Conservation (phyloP, 306 rosid genomes). For the Astragalus glycyphyllos region DNA sequence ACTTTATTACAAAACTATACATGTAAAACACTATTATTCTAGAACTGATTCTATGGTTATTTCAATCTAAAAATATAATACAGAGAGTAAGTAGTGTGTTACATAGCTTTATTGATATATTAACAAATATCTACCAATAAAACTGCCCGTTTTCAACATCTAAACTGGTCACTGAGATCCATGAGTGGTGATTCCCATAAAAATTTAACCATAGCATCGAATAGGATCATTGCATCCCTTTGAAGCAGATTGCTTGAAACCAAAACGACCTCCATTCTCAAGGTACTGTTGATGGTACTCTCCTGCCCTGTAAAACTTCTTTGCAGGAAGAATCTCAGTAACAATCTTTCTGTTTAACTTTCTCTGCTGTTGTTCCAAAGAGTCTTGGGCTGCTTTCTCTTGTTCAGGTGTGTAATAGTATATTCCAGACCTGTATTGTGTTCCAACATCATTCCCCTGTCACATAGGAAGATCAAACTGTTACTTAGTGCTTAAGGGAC, state of each 20-base stretch:
- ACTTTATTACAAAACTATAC: constrained; percentile 18
- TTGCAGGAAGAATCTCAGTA: constrained; percentile 88
- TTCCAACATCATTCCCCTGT: constrained; percentile 94
- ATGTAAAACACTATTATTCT: constrained; percentile 4
- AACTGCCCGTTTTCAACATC: constrained; percentile 19
- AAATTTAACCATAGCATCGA: constrained; percentile 81
- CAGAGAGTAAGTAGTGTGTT: background rate
- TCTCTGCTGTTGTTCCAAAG: constrained; percentile 67
- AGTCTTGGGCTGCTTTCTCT: constrained; percentile 74
- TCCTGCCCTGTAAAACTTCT: constrained; percentile 88
- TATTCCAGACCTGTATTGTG: constrained; percentile 94
- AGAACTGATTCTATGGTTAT: constrained; percentile 15
- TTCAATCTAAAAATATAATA: constrained; percentile 31
- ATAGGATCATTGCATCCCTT: constrained; percentile 94
- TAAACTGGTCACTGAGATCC: constrained; percentile 6
- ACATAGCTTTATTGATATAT: constrained; percentile 29
- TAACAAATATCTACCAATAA: constrained; percentile 30
- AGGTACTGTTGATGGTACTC: constrained; percentile 97
- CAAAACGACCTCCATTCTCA: constrained; percentile 91
- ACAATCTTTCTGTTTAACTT: constrained; percentile 69
- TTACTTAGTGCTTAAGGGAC: constrained; percentile 5
- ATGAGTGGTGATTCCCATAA: background rate
- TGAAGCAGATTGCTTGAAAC: constrained; percentile 71
- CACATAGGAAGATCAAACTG: constrained; percentile 23
- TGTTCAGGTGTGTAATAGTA: constrained; percentile 94